Conservation (phyloP, 495 filamentous ascomycete species). For the Elaphomyces granulatus region DNA sequence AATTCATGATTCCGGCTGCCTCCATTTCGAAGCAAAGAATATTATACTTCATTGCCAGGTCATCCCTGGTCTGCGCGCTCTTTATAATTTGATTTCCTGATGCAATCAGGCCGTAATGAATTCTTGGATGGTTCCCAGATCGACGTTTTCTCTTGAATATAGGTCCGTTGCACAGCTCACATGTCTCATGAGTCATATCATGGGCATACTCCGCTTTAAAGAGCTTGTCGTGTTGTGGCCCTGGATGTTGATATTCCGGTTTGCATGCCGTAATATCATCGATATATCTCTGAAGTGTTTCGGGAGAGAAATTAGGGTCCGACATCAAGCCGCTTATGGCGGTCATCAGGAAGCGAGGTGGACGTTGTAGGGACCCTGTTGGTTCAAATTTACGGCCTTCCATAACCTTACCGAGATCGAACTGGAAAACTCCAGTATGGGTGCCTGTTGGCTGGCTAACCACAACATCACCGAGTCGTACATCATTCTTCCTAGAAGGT, state of each 20-base stretch:
- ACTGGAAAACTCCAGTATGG: slow-evolving; percentile 7
- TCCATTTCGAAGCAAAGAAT: slow-evolving; percentile 36
- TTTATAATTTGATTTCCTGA: slow-evolving; percentile 12
- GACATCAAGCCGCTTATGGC: slow-evolving; percentile 10
- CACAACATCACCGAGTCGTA: slow-evolving; percentile 33
- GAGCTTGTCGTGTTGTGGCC: slow-evolving; percentile 7
- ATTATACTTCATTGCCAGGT: slow-evolving; percentile 15
- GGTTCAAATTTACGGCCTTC: slow-evolving; percentile 10
- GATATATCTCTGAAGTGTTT: slow-evolving; percentile 2
- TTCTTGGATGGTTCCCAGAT: slow-evolving; percentile 1
- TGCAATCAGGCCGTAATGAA: slow-evolving; percentile 12
- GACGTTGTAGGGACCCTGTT: slow-evolving; percentile 13
- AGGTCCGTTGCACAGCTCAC: slow-evolving; percentile 10
- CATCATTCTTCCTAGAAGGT: slow-evolving; percentile 20
- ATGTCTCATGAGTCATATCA: slow-evolving; percentile 5
- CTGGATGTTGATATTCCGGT: slow-evolving; percentile 5
- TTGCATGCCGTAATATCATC: slow-evolving; percentile 5
- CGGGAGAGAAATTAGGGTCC: background rate
- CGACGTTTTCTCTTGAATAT: slow-evolving; percentile 8
- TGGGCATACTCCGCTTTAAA: slow-evolving; percentile 9
- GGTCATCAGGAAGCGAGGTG: slow-evolving; percentile 9
- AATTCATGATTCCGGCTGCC: slow-evolving; percentile 26
- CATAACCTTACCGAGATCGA: slow-evolving; percentile 17
- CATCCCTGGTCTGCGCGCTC: slow-evolving; percentile 3
- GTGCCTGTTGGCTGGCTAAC: slow-evolving; percentile 13